phyloP scores from a whole-genome alignment of 2,329 filamentous ascomycete species.

The Verticillium albo-atrum region DNA sequence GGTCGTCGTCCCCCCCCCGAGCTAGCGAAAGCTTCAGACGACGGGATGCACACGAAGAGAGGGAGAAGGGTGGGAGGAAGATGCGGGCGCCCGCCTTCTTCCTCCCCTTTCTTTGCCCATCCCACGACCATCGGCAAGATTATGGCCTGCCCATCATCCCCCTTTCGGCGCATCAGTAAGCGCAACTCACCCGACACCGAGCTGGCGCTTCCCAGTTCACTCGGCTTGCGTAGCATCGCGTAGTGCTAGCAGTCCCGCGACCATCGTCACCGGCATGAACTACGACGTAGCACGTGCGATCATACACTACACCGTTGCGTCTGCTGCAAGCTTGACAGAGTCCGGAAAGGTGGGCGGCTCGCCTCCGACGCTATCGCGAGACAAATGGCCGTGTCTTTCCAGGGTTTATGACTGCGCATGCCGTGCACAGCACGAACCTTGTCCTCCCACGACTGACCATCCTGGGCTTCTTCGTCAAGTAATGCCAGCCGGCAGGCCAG shows the following conservation, averaged over 20 bases:
- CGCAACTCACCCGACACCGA: background rate
- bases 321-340: background rate
- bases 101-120: too few relatives aligned
- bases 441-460: background rate
- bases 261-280: background rate
- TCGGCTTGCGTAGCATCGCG: background rate
- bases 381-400: background rate
- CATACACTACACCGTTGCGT: background rate
- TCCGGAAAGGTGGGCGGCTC: background rate
- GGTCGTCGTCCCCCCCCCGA: background rate
- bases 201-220: background rate
- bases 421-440: background rate
- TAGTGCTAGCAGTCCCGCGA: background rate
- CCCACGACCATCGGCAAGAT: too few relatives aligned
- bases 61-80: background rate
- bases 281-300: background rate
- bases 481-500: background rate
- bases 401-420: background rate
- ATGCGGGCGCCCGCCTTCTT: background rate
- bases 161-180: background rate
- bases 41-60: background rate
- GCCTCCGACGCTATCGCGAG: background rate
- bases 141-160: too few relatives aligned
- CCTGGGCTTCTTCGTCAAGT: background rate
- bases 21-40: background rate